phyloP scores from a whole-genome alignment of 257 asterid genomes.

The Penstemon eatonii region DNA sequence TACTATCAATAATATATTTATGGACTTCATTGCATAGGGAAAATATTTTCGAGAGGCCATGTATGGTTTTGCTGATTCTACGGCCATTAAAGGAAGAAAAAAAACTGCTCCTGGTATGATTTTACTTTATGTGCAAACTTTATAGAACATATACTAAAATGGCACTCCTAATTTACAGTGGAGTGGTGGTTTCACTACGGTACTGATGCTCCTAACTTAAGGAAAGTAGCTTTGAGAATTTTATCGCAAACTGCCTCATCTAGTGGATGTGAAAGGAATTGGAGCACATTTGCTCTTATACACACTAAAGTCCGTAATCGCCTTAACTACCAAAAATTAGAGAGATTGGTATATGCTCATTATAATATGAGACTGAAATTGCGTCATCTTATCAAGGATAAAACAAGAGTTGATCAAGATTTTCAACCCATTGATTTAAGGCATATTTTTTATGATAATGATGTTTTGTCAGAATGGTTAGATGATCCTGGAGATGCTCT shows the following conservation, averaged over 20 bases:
- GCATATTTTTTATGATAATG: background rate
- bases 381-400: background rate
- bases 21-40: background rate
- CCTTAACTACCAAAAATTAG: background rate
- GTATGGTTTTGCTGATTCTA: background rate
- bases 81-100: background rate
- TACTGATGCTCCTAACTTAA: background rate
- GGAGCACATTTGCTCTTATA: background rate
- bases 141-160: too few species aligned
- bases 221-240: background rate
- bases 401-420: background rate
- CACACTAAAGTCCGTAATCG: background rate
- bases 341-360: background rate
- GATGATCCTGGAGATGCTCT: background rate
- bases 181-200: background rate
- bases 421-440: background rate
- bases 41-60: constrained; percentile 4
- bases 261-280: background rate
- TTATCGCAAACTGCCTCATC: background rate
- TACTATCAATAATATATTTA: too few species aligned
- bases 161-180: background rate
- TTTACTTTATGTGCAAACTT: background rate
- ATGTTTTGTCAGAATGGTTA: background rate
- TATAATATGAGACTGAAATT: too few species aligned
- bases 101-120: constrained; percentile 1